Base-by-base conservation (phyloP, 1,139 yeast species). In the Geotrichum siamense region DNA sequence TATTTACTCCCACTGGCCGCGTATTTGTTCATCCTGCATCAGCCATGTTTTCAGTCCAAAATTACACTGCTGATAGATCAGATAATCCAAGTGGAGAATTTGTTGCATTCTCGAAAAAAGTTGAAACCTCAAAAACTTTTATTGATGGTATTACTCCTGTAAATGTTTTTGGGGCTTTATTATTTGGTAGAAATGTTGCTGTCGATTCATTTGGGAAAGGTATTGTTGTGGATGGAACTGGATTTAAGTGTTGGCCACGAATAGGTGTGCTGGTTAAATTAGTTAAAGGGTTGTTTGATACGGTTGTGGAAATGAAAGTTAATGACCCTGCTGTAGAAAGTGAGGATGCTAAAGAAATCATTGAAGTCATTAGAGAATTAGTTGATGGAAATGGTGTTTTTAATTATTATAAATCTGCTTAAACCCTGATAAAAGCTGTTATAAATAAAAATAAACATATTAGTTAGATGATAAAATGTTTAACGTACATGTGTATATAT, bases 221-320 rank as follows among this genome's bases (percentile, higher is more conserved):
- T 21, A 55, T 69, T 5, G 53, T 64, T 6, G 55, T 87, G 47
- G 94, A 83, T 56, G 71, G 74, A 40, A 63, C 83, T 26, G 87
- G 94, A 6, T 69, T 91, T 28, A 70, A 84, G 52, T 84, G 95
- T 2, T 87, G 97, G 96, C 84, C 95, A 52, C 82, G 93, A 54
- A 86, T 89, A 57, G 97, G 93, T 0, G 94, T 91, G 3, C 67
- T 89, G 43, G 73, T 87, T 31, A 83, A 83, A 50, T 75, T 82
- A 47, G 64, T 91, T 43, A 69, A 94, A 52, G 58, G 67, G 16
- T 59, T 86, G 38, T 64, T 89, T 22, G 94, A 87, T 57, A 67
- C 72, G 16, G 75, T 82, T 1, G 74, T 89, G 45, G 82, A 76
- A 39, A 72, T 71, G 22, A 76, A 76, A 49, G 60, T 80, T 38